These are phyloP conservation scores for Botrytis porri DNA, from an alignment of 2,329 filamentous ascomycete genomes.

Conservation along the genomic window DNA sequence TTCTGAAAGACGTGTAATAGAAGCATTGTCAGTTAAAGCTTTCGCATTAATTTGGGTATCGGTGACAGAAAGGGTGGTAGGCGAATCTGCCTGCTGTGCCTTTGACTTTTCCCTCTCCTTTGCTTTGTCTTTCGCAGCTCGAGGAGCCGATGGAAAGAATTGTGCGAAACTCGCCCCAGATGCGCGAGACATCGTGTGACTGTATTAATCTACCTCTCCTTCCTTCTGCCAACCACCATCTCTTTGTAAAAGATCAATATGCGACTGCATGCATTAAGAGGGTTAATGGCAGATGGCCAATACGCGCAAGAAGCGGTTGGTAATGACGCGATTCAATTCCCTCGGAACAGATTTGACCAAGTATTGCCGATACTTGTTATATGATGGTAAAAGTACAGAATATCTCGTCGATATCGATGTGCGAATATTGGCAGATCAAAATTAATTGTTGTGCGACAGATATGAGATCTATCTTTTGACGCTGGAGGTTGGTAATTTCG, in stretches of 20 bases:
- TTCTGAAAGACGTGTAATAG: conserved; percentile 30
- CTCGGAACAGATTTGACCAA: conserved; percentile 16
- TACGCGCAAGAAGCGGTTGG: conserved; percentile 30
- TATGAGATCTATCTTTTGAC: background rate
- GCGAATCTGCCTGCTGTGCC: conserved; percentile 37
- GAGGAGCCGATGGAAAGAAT: conserved; percentile 77
- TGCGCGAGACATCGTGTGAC: conserved; percentile 72
- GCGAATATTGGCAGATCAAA: conserved; percentile 12
- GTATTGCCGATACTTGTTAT: background rate
- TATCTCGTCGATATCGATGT: conserved; percentile 21
- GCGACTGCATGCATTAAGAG: conserved; percentile 34
- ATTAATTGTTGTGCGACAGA: conserved; percentile 15
- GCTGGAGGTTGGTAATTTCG: conserved; percentile 17
- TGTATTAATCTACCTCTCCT: conserved; percentile 38
- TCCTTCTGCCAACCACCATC: conserved; percentile 37
- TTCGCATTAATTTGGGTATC: conserved; percentile 38
- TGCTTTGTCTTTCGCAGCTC: conserved; percentile 51
- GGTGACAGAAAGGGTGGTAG: conserved; percentile 35
- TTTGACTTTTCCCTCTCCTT: conserved; percentile 61
- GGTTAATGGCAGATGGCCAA: conserved; percentile 24
- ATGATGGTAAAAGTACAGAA: conserved; percentile 2
- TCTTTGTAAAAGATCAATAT: conserved; percentile 28
- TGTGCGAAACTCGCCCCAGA: conserved; percentile 75
- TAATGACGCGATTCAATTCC: conserved; percentile 24
- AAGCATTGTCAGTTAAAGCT: conserved; percentile 36